Evolutionary conservation across 495 filamentous ascomycete genomes (phyloP).

Genomic region (Penicillium canescens): DNA sequence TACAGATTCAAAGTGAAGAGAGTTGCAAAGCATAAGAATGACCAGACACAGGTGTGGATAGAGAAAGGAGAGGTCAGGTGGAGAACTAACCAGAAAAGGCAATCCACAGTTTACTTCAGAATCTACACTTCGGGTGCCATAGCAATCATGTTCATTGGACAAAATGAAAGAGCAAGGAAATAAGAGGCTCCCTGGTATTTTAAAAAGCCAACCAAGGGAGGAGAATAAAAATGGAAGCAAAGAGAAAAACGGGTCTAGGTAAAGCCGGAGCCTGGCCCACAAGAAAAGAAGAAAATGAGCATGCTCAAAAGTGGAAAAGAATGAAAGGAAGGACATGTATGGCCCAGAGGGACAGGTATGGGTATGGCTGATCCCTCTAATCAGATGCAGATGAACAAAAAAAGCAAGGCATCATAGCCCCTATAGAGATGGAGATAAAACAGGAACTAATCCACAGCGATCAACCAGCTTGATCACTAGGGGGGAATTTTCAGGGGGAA

Average conservation of each 20-base stretch:
- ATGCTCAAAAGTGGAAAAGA: slow-evolving; percentile 13
- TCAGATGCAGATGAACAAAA: slow-evolving; percentile 25
- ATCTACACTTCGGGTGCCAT: slow-evolving; percentile 40
- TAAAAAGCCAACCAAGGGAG: slow-evolving; percentile 7
- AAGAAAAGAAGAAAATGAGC: slow-evolving; percentile 16
- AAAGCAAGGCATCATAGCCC: slow-evolving; percentile 2
- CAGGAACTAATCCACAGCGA: slow-evolving; percentile 17
- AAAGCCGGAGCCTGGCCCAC: slow-evolving; percentile 29
- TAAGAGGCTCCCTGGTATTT: slow-evolving; percentile 8
- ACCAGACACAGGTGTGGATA: neutral
- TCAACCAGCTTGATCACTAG: slow-evolving; percentile 28
- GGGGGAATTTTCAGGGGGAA: slow-evolving; percentile 24
- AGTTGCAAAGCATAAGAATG: no score
- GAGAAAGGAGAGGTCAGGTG: neutral
- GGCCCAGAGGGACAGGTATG: slow-evolving; percentile 17
- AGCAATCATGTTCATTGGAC: slow-evolving; percentile 34
- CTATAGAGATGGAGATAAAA: slow-evolving; percentile 8
- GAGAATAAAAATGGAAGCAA: slow-evolving; percentile 13
- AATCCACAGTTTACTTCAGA: slow-evolving; percentile 18
- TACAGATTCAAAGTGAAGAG: no score
- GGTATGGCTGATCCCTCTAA: slow-evolving; percentile 31
- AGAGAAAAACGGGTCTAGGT: slow-evolving; percentile 22
- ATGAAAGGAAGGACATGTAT: slow-evolving; percentile 10
- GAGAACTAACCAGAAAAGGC: neutral
- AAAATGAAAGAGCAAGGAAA: slow-evolving; percentile 20